Conservation (phyloP, 441 rosid species). For the Flueggea neowawraea region DNA sequence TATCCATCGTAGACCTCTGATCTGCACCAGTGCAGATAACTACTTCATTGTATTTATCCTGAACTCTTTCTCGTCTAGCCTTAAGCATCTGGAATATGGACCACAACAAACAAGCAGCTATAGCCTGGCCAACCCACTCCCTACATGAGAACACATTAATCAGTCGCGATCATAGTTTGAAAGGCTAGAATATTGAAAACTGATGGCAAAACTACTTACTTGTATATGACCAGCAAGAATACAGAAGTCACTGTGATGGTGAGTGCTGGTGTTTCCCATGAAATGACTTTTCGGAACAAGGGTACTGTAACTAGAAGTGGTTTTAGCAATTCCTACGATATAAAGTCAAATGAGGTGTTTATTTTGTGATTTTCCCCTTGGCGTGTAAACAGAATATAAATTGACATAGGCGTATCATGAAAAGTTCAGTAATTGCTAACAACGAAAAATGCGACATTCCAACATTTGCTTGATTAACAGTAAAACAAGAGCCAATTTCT, state of each 20-base stretch:
- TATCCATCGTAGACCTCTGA: constrained; percentile 62
- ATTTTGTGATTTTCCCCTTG: too few species aligned
- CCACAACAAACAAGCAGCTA: constrained; percentile 52
- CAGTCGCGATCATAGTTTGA: too few species aligned
- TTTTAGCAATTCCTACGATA: constrained; percentile 67
- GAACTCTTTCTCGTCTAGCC: constrained; percentile 34
- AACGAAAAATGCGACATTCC: too few species aligned
- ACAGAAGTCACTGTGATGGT: constrained; percentile 32
- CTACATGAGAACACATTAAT: constrained; percentile 23
- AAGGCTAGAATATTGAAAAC: not conserved
- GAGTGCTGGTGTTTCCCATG: constrained; percentile 59
- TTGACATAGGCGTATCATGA: too few species aligned
- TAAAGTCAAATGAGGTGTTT: not conserved
- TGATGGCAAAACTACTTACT: constrained; percentile 39
- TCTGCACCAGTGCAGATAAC: constrained; percentile 59
- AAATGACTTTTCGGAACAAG: constrained; percentile 44
- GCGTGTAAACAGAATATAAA: too few species aligned
- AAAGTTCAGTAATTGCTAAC: too few species aligned
- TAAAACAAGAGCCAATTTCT: not conserved
- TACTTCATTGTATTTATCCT: constrained; percentile 39
- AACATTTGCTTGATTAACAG: too few species aligned
- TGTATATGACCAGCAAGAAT: constrained; percentile 37
- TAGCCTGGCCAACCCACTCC: constrained; percentile 82
- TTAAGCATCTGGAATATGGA: constrained; percentile 48
- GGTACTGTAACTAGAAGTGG: constrained; percentile 41